Evolutionary conservation across 2,329 filamentous ascomycete species (phyloP), one percentile per base, ranked within the genome.

Genomic region (Diaporthe vexans): DNA sequence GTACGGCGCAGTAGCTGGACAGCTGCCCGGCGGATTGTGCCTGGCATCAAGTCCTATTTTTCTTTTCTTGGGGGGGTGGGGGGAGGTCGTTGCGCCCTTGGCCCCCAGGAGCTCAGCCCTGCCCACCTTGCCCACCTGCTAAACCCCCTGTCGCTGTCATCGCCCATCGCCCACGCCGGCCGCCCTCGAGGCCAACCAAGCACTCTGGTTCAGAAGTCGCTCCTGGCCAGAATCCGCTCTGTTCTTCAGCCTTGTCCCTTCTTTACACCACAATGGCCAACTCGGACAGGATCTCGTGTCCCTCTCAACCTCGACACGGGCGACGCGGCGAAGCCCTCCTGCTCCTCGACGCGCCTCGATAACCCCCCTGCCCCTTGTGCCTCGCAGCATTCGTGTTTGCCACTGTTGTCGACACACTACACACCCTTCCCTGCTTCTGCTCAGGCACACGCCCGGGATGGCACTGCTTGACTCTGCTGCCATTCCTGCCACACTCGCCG

Each of bases 391-490:
- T 48, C 43, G 37, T 61, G 52, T 59, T 59, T 58, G 58, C 58
- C 69, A 59, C 48, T 35, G 6, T 43, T 17, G 26, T 61, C 7
- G 35, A 13, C 35, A 33, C 29, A 33, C 29, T 40, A 29, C 43
- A 61, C 69, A 61, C 46, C 46, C 69, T 61, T 51, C 56, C 69
- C 58, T 72, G 69, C 24, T 40, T 56, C 48, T 33, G 46, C 24
- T 29, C 57, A 71, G 48, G 56, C 56, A 71, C 56, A 43, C 46
- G 58, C 43, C 63, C 51, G 63, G 63, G 63, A 67, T 67, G 63
- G 63, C 63, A 67, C 46, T 67, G 63, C 63, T 67, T 67, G 63
- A 43, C 40, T 17, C 40, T 43, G 40, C 37, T 37, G 37, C 48
- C 29, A 37, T 10, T 67, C 3, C 61, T 67, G 61, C 46, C 61